Conservation (phyloP, 306 rosid genomes). For the Clitoria ternatea region DNA sequence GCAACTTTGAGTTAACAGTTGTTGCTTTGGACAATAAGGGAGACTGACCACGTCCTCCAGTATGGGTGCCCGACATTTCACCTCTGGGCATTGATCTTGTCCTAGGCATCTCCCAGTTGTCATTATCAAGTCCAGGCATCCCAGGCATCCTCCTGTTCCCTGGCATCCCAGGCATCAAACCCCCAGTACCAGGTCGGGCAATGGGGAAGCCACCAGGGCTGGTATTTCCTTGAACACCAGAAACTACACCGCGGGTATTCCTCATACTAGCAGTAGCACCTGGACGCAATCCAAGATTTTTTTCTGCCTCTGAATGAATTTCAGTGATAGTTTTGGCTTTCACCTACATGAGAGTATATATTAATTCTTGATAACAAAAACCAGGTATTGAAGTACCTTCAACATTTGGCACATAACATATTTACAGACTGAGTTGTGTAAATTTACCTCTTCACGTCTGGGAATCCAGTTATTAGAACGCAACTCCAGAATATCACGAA, state of each 20-base stretch:
- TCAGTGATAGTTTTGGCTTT: conserved; percentile 92
- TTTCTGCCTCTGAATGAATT: conserved; percentile 97
- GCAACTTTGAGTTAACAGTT: conserved; percentile 51
- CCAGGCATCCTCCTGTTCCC: conserved; percentile 95
- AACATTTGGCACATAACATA: neutral
- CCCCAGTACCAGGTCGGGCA: conserved; percentile 78
- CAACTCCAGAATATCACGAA: conserved; percentile 79
- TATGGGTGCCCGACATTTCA: conserved; percentile 46
- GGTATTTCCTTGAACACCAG: conserved; percentile 61
- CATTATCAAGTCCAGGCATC: conserved; percentile 87
- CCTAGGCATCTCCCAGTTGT: conserved; percentile 83
- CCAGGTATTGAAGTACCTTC: neutral
- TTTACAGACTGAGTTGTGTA: neutral
- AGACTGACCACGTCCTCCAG: conserved; percentile 68
- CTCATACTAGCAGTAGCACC: conserved; percentile 92
- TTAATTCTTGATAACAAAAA: neutral
- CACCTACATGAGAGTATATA: conserved; percentile 42
- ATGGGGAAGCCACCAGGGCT: conserved; percentile 65
- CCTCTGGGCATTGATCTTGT: conserved; percentile 65
- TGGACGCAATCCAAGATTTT: conserved; percentile 91
- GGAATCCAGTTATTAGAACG: conserved; percentile 91
- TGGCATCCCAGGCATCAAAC: conserved; percentile 99
- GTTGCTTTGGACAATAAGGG: conserved; percentile 54
- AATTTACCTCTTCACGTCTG: conserved; percentile 91
- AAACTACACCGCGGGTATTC: conserved; percentile 47